A percentile compares a stretch with the other conserved stretches of the same genome.
These are phyloP conservation scores for Posidonia oceanica DNA, from an alignment of 116 monocot genomes.

Conservation along the genomic window DNA sequence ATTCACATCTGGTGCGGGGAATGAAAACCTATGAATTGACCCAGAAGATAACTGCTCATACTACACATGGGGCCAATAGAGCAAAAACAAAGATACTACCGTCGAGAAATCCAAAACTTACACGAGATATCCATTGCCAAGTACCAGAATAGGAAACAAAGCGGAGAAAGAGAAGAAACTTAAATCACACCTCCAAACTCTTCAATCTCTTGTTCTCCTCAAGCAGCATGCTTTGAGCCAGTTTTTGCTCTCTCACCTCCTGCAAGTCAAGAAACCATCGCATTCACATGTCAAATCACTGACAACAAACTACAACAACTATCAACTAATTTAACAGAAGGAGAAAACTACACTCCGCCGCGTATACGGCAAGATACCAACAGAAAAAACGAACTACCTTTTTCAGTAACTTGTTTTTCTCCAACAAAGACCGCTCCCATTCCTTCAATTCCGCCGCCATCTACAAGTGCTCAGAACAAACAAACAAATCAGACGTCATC, in stretches of 20 bases:
- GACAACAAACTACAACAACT: not conserved
- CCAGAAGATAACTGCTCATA: not conserved
- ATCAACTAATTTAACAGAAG: not conserved
- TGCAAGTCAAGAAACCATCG: not conserved
- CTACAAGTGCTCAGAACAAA: not conserved
- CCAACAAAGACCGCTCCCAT: slow-evolving; percentile 3
- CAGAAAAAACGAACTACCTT: not conserved
- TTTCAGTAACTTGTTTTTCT: slow-evolving; percentile 3
- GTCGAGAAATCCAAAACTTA: too few relatives aligned
- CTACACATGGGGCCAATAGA: not conserved
- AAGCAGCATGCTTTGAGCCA: not conserved
- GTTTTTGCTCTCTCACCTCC: slow-evolving; percentile 4
- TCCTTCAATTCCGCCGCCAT: slow-evolving; percentile 1
- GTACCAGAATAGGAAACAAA: not conserved
- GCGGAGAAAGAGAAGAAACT: not conserved
- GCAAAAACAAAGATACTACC: too few relatives aligned
- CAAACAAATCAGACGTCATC: not conserved
- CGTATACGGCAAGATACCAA: not conserved
- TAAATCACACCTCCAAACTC: slow-evolving; percentile 4
- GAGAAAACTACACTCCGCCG: too few relatives aligned
- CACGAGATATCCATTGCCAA: not conserved
- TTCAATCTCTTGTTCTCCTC: slow-evolving; percentile 7
- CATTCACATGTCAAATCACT: not conserved
- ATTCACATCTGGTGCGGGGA: not conserved
- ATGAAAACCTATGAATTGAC: not conserved